Evolutionary conservation across 768 basidiomycete species (phyloP), one percentile per base, ranked within the genome.

Genomic region (Amanita phalloides): DNA sequence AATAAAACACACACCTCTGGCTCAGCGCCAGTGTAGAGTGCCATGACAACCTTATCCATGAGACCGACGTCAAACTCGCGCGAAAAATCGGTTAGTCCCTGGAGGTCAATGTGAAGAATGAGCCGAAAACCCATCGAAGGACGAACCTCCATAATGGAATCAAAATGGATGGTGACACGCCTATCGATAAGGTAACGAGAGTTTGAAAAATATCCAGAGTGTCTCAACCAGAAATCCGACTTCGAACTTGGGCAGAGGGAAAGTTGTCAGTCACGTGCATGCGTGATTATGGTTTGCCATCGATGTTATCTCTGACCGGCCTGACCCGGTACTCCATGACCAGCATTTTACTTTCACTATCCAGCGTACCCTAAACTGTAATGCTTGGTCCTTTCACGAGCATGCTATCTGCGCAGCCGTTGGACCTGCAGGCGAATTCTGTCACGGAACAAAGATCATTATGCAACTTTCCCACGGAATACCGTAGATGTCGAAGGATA

Each of bases 31-130:
- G 88, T 83, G 72, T 92, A 96, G 65, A 98, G 87, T 48, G 90
- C 80, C 72, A 85, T 85, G 45, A 92, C 90, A 61, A 98, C 90
- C 68, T 84, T 88, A 73, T 99, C 96, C 69, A 98, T 76, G 56
- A 97, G 78, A 55, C 75, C 69, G 66, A 96, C 84, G 77, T 98
- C 93, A 69, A 98, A 90, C 62, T 95, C 92, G 61, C 79, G 81
- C 60, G 84, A 84, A 75, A 94, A 92, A 78, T 96, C 92, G 65
- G 96, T 86, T 60, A 96, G 77, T 67, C 75, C 81, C 93, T 96
- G 57, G 25, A 50, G 46, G 49, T 58, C 54, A 59, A 54, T 57
- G 53, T 65, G 53, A 65, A 60, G n/a, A 60, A 45, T 46, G 21
- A 33, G 50, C 35, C 43, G 45, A 47, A 56, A 35, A 53, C 25